These are phyloP conservation scores for Pyracantha coccinea DNA, from an alignment of 331 rosid genomes.

Conservation along the genomic window DNA sequence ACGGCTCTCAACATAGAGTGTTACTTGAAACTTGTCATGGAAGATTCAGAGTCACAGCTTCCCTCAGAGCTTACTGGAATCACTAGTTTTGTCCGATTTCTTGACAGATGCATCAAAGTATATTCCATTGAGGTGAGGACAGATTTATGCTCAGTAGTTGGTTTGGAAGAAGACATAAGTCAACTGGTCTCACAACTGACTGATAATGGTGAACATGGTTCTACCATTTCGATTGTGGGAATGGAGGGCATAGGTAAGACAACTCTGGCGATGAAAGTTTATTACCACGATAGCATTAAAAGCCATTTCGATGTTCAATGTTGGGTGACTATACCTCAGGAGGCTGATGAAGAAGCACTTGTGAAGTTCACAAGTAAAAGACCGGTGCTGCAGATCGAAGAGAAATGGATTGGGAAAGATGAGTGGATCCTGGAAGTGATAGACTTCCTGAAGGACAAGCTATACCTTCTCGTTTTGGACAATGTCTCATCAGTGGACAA, in stretches of 20 bases:
- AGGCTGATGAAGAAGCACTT: not conserved
- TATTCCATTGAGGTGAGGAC: not conserved
- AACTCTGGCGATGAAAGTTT: slow-evolving; percentile 9
- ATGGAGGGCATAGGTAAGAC: slow-evolving; percentile 17
- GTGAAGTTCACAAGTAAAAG: not conserved
- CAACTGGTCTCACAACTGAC: not conserved
- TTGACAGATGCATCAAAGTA: not conserved
- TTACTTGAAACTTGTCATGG: not conserved
- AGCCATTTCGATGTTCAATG: not conserved
- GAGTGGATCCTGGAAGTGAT: not conserved
- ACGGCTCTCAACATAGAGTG: not conserved
- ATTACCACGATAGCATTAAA: not conserved
- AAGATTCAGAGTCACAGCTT: not conserved
- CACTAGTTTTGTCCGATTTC: not conserved
- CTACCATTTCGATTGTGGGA: slow-evolving; percentile 6
- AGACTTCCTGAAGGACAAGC: not conserved
- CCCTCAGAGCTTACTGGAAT: not conserved
- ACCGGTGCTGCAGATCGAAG: not conserved
- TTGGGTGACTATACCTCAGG: not conserved
- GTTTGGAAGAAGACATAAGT: slow-evolving; percentile 10
- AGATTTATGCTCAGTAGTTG: slow-evolving; percentile 2
- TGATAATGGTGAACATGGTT: not conserved
- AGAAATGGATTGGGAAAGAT: not conserved
- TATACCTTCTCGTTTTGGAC: slow-evolving; percentile 7
- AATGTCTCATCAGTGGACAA: not conserved